phyloP scores from a whole-genome alignment of 1,284 basidiomycete genomes.

The Xerocomus minutiporus region DNA sequence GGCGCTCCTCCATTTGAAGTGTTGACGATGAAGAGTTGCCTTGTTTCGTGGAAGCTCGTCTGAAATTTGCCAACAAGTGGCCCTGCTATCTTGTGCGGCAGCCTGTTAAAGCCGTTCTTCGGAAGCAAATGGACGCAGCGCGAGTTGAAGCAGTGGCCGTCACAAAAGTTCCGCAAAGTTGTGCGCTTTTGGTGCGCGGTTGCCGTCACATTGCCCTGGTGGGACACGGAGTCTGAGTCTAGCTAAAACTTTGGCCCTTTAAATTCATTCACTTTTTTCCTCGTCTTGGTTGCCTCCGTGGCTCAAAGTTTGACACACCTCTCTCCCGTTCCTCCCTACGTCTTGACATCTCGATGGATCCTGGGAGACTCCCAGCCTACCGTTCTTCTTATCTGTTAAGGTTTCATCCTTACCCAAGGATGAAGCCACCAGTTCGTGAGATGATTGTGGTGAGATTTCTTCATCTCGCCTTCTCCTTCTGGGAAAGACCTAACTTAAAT shows the following conservation, averaged over 20 bases:
- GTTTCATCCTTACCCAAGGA: conserved; percentile 15
- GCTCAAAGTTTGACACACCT: conserved; percentile 1
- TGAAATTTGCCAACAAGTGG: too few relatives aligned
- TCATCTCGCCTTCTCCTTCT: conserved; percentile 1
- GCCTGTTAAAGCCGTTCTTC: too few relatives aligned
- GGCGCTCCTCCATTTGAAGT: conserved; percentile 1
- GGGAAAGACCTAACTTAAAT: neutral
- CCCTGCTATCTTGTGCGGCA: too few relatives aligned
- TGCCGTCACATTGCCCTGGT: conserved; percentile 20
- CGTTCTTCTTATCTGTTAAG: conserved; percentile 30
- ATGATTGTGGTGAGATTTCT: conserved; percentile 21
- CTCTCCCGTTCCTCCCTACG: neutral
- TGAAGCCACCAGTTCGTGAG: conserved; percentile 19
- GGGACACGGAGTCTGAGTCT: too few relatives aligned
- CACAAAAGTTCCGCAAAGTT: neutral
- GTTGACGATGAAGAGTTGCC: conserved; percentile 1
- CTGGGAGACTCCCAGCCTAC: conserved; percentile 19
- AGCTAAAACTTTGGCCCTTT: too few relatives aligned
- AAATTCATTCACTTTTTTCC: too few relatives aligned
- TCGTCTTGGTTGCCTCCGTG: neutral
- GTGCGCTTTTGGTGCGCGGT: conserved; percentile 27
- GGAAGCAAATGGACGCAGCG: too few relatives aligned
- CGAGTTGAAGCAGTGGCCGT: conserved; percentile 13
- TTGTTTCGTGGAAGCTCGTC: too few relatives aligned
- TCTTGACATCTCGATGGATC: conserved; percentile 18